phyloP scores from a whole-genome alignment of 495 filamentous ascomycete genomes.

The Lentithecium fluviatile region DNA sequence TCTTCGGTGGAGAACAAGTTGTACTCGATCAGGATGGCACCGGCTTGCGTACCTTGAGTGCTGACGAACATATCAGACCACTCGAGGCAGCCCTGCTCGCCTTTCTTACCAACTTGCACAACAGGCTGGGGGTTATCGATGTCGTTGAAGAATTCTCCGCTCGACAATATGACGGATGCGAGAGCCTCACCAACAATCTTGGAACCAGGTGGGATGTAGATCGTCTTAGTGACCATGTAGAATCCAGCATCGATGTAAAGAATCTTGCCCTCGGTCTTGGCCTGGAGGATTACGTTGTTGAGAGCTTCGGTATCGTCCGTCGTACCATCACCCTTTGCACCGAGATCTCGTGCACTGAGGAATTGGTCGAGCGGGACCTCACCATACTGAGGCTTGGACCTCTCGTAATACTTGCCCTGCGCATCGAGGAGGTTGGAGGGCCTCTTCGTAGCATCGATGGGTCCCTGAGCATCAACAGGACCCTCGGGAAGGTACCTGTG shows the following conservation, averaged over 20 bases:
- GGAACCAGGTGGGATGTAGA: slow-evolving; percentile 55
- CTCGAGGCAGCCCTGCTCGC: slow-evolving; percentile 41
- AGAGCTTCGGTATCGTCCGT: slow-evolving; percentile 43
- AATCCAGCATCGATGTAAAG: slow-evolving; percentile 42
- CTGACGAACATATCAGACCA: slow-evolving; percentile 49
- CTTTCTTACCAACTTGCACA: slow-evolving; percentile 42
- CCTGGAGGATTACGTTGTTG: slow-evolving; percentile 32
- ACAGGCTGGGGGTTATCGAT: slow-evolving; percentile 44
- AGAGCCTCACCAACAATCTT: slow-evolving; percentile 58
- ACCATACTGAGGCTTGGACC: slow-evolving; percentile 43
- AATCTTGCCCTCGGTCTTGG: slow-evolving; percentile 32
- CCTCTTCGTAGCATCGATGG: slow-evolving; percentile 32
- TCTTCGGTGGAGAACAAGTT: slow-evolving; percentile 40
- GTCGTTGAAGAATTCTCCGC: slow-evolving; percentile 38
- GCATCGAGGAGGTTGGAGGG: slow-evolving; percentile 28
- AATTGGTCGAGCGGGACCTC: slow-evolving; percentile 26
- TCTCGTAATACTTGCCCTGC: slow-evolving; percentile 36
- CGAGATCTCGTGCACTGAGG: slow-evolving; percentile 35
- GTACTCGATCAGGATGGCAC: slow-evolving; percentile 44
- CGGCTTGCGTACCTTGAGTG: slow-evolving; percentile 41
- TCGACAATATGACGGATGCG: slow-evolving; percentile 49
- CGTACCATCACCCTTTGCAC: slow-evolving; percentile 39
- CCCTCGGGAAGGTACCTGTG: slow-evolving; percentile 38
- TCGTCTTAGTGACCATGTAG: slow-evolving; percentile 59
- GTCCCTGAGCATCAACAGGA: slow-evolving; percentile 23